Percentiles rank a stretch among this genome's conserved stretches.
These are phyloP conservation scores for Eucalyptus sp. DNA, from an alignment of 345 rosid species.

Conservation along the genomic window DNA sequence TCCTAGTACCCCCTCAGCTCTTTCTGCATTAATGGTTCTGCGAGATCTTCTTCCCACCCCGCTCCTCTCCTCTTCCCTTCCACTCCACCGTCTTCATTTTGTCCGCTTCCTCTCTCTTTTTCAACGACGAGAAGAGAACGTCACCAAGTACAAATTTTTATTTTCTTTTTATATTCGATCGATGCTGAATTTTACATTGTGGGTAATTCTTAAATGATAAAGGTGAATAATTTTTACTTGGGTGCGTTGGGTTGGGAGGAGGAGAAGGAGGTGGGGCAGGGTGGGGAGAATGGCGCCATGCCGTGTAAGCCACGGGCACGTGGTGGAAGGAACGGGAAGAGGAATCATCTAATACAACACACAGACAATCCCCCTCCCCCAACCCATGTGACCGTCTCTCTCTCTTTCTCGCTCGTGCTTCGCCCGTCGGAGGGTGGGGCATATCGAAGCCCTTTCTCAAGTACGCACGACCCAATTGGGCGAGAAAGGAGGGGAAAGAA, in stretches of 20 bases:
- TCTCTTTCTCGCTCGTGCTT: background rate
- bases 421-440: background rate
- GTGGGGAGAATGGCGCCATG: background rate
- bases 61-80: background rate
- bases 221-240: background rate
- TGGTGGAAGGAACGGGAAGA: background rate
- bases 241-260: fast-evolving
- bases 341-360: background rate
- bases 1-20: background rate
- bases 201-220: background rate
- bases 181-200: background rate
- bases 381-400: background rate
- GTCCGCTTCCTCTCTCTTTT: background rate
- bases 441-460: background rate
- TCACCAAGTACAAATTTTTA: background rate
- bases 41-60: background rate
- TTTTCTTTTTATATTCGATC: fast-evolving
- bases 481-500: background rate
- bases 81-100: background rate
- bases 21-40: background rate
- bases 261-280: background rate
- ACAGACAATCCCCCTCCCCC: background rate
- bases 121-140: background rate
- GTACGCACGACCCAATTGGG: background rate
- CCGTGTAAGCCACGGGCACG: background rate